Base-by-base conservation (phyloP, 805 yeast species). In the Wickerhamomyces rabaulensis region DNA sequence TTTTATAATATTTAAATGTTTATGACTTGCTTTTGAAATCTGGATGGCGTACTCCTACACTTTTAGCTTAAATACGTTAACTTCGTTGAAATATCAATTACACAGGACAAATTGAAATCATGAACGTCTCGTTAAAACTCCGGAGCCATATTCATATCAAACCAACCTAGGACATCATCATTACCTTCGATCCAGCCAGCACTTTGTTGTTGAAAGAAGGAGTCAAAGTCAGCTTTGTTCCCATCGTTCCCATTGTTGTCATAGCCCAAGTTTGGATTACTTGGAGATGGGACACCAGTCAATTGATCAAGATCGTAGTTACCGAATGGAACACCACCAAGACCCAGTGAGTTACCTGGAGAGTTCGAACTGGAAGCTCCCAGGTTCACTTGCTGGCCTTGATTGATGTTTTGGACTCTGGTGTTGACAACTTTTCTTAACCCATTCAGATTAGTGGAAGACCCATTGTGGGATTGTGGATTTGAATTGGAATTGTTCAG, bases 101-200 rank as follows among this genome's bases (percentile, higher is more conserved):
- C 20, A 27, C 31, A 13, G n/a, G 3, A 27, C n/a, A 27, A 27
- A n/a, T n/a, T n/a, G n/a, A n/a, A n/a, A 27, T 27, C 31, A n/a
- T 27, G n/a, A 27, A 13, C n/a, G n/a, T 7, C 31, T 13, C 31
- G 31, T 64, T 52, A 78, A 57, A 80, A 79, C 50, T 77, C 83
- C 0, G 82, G 83, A 4, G 79, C 80, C 84, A 78, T 79, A 57
- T 84, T 84, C 63, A 82, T 80, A 61, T 88, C 96, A 70, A 91
- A 86, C 96, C 96, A 91, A 12, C 97, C 97, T 41, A 91, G 69
- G 58, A 91, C 85, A 61, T 91, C 97, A 60, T 91, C 97, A 40
- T 82, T 87, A 27, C 81, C 83, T 59, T 87, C 90, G 61, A 83
- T 76, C 96, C 95, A 88, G 26, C 89, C 91, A 29, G 83, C 80